Evolutionary conservation across 768 basidiomycete species (phyloP), one percentile per base, ranked within the genome.

Genomic region (Tulasnella sp.): DNA sequence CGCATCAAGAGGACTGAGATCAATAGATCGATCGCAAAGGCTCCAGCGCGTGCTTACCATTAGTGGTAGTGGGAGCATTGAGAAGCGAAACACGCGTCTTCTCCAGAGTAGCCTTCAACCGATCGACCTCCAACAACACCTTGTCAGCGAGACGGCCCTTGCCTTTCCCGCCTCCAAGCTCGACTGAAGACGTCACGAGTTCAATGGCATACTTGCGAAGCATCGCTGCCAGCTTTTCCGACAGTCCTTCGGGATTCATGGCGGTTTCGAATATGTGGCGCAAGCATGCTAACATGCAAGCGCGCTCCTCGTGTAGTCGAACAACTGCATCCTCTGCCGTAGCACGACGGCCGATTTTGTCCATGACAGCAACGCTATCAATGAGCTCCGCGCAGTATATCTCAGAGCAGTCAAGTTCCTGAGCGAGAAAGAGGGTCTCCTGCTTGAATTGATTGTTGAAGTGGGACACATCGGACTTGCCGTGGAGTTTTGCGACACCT

Each of bases 381-480:
- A 57, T 45, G 15, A 89, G 76, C 19, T 74, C 73, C 3, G 89
- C 86, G 49, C 82, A 70, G 68, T 86, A 81, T 63, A 82, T 79
- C 70, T 94, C 91, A 11, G 91, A 93, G 62, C 81, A 81, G 63
- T 79, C 75, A 52, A 96, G 81, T 54, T 87, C 80, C 65, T 85
- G 80, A 0, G 91, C 80, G 55, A 93, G 77, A 68, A 88, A 86
- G 55, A 86, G 67, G 55, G 76, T 79, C 67, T 87, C 87, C 49
- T 77, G 79, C 12, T 80, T 81, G 68, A 91, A 90, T 65, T 91
- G 84, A 12, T 78, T 68, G 67, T 87, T 89, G 62, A 92, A 76
- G 0, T 54, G 52, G 7, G 52, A 54, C 9, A 81, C 79, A 34
- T 83, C 74, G n/a, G 79, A 72, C 63, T 76, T 78, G 29, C 84